phyloP scores from a whole-genome alignment of 495 filamentous ascomycete species.

The Aspergillus asperescens region DNA sequence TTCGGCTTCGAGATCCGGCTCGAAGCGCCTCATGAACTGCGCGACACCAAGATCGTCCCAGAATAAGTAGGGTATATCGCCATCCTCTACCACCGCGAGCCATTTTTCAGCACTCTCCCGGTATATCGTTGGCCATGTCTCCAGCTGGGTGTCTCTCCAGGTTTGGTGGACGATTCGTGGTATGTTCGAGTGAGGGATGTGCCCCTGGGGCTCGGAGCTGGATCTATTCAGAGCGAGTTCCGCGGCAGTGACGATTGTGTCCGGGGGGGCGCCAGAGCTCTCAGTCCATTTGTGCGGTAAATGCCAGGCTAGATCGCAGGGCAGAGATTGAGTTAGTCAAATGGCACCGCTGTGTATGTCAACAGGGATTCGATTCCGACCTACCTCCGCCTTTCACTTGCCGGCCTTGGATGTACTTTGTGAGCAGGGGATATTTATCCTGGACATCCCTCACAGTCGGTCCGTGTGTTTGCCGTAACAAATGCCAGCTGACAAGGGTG shows the following conservation, averaged over 20 bases:
- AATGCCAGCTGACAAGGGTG: not conserved
- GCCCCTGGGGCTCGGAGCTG: not conserved
- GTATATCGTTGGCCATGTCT: constrained; percentile 12
- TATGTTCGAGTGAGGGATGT: constrained; percentile 12
- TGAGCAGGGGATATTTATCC: not conserved
- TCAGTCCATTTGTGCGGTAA: constrained; percentile 12
- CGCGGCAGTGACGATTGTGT: constrained; percentile 13
- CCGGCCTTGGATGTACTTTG: not conserved
- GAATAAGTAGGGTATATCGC: constrained; percentile 15
- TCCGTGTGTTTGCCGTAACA: not conserved
- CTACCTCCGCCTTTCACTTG: not conserved
- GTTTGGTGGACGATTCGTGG: constrained; percentile 20
- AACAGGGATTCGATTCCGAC: not conserved
- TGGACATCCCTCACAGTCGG: not conserved
- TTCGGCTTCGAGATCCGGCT: constrained; percentile 2
- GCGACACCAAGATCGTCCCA: constrained; percentile 17
- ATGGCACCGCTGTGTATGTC: no score
- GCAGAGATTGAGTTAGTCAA: not conserved
- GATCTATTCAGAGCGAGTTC: constrained; percentile 5
- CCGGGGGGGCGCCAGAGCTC: not conserved
- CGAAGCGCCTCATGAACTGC: constrained; percentile 10
- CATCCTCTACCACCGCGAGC: constrained; percentile 12
- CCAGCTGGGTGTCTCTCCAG: constrained; percentile 11
- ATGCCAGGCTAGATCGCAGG: constrained; percentile 18
- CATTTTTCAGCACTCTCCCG: constrained; percentile 15